Evolutionary conservation across 371 early-diverging fungal species (phyloP).

Genomic region (Mucor saturninus): DNA sequence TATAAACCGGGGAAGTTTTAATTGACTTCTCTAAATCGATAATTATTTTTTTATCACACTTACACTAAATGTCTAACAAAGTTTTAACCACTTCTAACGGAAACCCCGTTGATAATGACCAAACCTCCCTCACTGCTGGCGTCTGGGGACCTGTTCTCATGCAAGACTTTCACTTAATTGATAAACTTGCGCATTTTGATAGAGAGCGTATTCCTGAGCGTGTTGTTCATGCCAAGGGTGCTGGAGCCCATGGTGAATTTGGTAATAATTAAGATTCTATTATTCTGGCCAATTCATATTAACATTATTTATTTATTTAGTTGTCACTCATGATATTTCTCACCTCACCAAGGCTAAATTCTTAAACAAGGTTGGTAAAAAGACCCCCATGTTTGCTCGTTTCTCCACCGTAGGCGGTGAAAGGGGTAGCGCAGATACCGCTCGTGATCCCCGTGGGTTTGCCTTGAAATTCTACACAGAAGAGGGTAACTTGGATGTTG

Average conservation of each 20-base stretch:
- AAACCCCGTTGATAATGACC: conserved; percentile 70
- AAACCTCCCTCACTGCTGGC: conserved; percentile 69
- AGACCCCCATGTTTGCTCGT: conserved; percentile 75
- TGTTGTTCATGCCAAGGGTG: conserved; percentile 86
- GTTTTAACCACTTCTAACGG: conserved; percentile 56
- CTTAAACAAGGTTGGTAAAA: conserved; percentile 69
- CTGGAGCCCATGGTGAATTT: conserved; percentile 84
- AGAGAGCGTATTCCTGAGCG: conserved; percentile 85
- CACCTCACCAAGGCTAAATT: conserved; percentile 76
- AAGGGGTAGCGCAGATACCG: conserved; percentile 72
- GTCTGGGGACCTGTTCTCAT: conserved; percentile 50
- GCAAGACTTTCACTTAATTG: conserved; percentile 78
- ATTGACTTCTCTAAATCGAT: too few relatives aligned
- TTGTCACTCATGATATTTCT: conserved; percentile 75
- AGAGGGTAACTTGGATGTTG: conserved; percentile 73
- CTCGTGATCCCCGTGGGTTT: conserved; percentile 80
- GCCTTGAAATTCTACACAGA: conserved; percentile 79
- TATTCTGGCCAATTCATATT: too few relatives aligned
- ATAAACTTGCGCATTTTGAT: conserved; percentile 85
- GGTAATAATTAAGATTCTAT: conserved; percentile 34
- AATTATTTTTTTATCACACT: not conserved
- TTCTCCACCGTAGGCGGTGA: conserved; percentile 87
- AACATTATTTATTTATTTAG: conserved; percentile 21
- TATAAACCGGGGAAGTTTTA: too few relatives aligned
- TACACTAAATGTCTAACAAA: conserved; percentile 10